Evolutionary conservation across 163 green algal genomes (phyloP).

Genomic region (Scenedesmus sp.): DNA sequence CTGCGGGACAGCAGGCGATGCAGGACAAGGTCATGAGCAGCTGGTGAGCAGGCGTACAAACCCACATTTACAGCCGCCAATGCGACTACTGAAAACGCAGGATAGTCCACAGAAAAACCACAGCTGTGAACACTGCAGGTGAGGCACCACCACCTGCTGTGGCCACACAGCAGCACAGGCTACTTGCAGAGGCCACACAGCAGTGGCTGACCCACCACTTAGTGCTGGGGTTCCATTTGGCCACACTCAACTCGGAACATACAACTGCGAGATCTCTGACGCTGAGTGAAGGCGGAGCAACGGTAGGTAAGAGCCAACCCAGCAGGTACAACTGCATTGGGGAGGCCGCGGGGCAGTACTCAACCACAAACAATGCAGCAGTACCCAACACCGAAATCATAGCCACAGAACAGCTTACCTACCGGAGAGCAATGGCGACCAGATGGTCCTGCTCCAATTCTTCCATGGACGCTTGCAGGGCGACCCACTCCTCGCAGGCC

Average conservation of each 20-base stretch:
- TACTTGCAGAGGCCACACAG: not conserved
- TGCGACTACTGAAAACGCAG: no score
- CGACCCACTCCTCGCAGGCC: slow-evolving; percentile 48
- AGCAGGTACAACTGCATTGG: not conserved
- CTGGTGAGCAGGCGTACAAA: no score
- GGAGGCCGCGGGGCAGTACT: not conserved
- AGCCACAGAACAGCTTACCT: not conserved
- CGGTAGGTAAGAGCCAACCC: not conserved
- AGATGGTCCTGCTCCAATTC: slow-evolving; percentile 48
- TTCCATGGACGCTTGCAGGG: slow-evolving; percentile 39
- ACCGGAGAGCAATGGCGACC: slow-evolving; percentile 50
- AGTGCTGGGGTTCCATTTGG: no score
- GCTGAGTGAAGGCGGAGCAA: not conserved
- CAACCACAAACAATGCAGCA: no score
- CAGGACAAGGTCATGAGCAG: no score
- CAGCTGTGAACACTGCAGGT: no score
- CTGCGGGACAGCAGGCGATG: not conserved
- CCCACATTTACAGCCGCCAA: no score
- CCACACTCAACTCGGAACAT: not conserved
- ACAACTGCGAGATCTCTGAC: not conserved
- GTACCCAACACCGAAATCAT: not conserved
- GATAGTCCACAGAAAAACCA: no score
- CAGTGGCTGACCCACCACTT: no score
- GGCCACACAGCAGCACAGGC: no score
- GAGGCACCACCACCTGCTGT: no score